These are phyloP conservation scores for Gossypium trilobum DNA, from an alignment of 441 rosid genomes.

Conservation along the genomic window DNA sequence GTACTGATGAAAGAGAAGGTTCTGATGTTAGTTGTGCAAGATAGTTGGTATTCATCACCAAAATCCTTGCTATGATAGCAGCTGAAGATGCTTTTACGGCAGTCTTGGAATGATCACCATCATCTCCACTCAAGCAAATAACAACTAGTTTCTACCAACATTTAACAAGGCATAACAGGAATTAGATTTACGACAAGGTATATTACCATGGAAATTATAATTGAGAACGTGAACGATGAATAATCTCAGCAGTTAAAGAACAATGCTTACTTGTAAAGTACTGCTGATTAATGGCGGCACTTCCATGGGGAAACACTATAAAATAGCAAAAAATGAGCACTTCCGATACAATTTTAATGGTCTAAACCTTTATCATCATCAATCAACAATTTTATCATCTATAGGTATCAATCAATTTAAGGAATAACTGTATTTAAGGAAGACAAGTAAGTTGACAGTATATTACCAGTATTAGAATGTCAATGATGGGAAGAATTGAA, in stretches of 20 bases:
- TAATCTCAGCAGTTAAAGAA: conserved; percentile 11
- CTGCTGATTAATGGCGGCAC: conserved; percentile 77
- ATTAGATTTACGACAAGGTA: conserved; percentile 4
- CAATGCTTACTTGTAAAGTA: conserved; percentile 58
- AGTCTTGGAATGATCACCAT: conserved; percentile 66
- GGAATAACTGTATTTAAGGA: neutral
- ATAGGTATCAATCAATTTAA: conserved; percentile 3
- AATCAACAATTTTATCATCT: neutral
- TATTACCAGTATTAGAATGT: conserved; percentile 74
- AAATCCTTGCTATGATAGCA: conserved; percentile 79
- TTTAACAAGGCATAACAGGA: conserved; percentile 16
- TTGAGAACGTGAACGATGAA: neutral
- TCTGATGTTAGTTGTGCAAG: conserved; percentile 83
- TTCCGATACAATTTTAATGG: neutral
- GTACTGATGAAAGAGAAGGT: conserved; percentile 56
- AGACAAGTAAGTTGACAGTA: neutral
- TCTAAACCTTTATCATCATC: neutral
- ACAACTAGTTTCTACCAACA: conserved; percentile 62
- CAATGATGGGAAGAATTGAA: conserved; percentile 75
- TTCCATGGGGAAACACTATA: conserved; percentile 78
- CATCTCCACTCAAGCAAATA: conserved; percentile 83
- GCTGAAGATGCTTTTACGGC: conserved; percentile 76
- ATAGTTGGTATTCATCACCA: conserved; percentile 85
- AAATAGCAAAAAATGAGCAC: neutral
- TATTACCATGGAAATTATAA: neutral